These are phyloP conservation scores for Luffa aegyptiaca DNA, from an alignment of 306 rosid species.

Conservation along the genomic window DNA sequence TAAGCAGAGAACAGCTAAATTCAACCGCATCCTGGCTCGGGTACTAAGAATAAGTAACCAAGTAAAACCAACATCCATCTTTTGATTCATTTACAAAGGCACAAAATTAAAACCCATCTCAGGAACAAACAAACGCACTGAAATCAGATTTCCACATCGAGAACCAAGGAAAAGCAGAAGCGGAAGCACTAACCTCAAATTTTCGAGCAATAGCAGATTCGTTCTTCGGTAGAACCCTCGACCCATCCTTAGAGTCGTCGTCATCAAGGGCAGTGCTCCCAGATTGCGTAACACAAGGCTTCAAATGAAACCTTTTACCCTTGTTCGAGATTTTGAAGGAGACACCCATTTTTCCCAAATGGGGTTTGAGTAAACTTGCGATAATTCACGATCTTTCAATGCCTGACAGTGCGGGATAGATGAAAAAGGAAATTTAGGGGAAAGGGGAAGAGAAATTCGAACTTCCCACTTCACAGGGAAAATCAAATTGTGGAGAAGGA, in stretches of 20 bases:
- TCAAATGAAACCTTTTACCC: slow-evolving; percentile 37
- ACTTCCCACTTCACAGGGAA: not conserved
- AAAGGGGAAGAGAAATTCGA: not conserved
- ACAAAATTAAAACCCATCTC: not conserved
- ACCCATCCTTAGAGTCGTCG: slow-evolving; percentile 21
- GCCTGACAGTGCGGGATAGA: not conserved
- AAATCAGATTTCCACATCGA: not conserved
- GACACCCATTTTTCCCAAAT: slow-evolving; percentile 27
- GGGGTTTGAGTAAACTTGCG: not conserved
- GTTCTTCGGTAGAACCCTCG: slow-evolving; percentile 9
- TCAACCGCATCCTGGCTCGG: not conserved
- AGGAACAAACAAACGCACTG: not conserved
- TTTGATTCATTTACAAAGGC: not conserved
- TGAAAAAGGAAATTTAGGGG: not conserved
- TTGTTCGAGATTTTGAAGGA: slow-evolving; percentile 47
- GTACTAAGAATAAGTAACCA: not conserved
- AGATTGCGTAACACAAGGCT: slow-evolving; percentile 20
- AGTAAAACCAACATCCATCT: not conserved
- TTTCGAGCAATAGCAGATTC: slow-evolving; percentile 15
- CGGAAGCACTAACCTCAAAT: slow-evolving; percentile 23
- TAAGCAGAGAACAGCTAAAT: not conserved
- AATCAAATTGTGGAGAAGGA: not conserved
- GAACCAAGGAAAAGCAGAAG: not conserved
- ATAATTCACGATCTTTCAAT: not conserved
- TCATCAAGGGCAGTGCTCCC: slow-evolving; percentile 15